A percentile compares a stretch with the other conserved stretches of the same genome.
Evolutionary conservation across 2,329 filamentous ascomycete species (phyloP).

Genomic region (Phaeosphaeriaceae sp.): DNA sequence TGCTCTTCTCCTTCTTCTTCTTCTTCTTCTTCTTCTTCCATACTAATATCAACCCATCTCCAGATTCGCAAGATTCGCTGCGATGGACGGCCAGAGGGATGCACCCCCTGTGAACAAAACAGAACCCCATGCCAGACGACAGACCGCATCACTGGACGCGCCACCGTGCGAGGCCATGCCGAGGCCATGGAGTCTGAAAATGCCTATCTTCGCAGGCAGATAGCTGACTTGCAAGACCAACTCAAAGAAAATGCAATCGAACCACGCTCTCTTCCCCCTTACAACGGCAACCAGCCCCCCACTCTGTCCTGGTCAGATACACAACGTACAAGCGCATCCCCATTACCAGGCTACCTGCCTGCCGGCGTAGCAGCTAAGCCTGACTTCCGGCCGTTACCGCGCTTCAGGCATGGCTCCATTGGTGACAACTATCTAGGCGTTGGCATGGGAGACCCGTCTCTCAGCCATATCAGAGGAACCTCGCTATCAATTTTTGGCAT

Average conservation of each 20-base stretch:
- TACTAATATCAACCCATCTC: too few relatives aligned
- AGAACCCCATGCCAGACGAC: slow-evolving; percentile 82
- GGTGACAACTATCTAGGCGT: slow-evolving; percentile 72
- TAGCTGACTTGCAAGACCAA: slow-evolving; percentile 72
- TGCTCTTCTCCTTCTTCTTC: too few relatives aligned
- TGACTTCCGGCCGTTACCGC: slow-evolving; percentile 46
- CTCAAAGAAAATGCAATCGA: slow-evolving; percentile 67
- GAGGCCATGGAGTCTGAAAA: slow-evolving; percentile 78
- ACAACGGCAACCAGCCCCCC: slow-evolving; percentile 33
- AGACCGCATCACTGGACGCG: slow-evolving; percentile 83
- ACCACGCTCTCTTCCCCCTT: slow-evolving; percentile 56
- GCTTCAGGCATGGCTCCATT: slow-evolving; percentile 55
- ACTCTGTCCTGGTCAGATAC: slow-evolving; percentile 30
- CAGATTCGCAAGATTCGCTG: slow-evolving; percentile 87
- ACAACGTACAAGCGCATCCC: slow-evolving; percentile 32
- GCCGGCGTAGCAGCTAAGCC: slow-evolving; percentile 21
- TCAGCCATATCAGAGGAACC: slow-evolving; percentile 78
- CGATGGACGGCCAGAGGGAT: slow-evolving; percentile 79
- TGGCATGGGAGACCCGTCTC: slow-evolving; percentile 65
- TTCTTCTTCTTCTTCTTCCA: too few relatives aligned
- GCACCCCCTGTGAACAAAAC: slow-evolving; percentile 79
- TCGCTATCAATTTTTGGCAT: slow-evolving; percentile 79
- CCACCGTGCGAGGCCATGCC: slow-evolving; percentile 77
- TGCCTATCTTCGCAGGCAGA: slow-evolving; percentile 68
- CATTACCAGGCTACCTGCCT: slow-evolving; percentile 33